A percentile compares a stretch with the other conserved stretches of the same genome.
Evolutionary conservation across 2,329 filamentous ascomycete genomes (phyloP).

Genomic region (Exutisphaerella laricina): DNA sequence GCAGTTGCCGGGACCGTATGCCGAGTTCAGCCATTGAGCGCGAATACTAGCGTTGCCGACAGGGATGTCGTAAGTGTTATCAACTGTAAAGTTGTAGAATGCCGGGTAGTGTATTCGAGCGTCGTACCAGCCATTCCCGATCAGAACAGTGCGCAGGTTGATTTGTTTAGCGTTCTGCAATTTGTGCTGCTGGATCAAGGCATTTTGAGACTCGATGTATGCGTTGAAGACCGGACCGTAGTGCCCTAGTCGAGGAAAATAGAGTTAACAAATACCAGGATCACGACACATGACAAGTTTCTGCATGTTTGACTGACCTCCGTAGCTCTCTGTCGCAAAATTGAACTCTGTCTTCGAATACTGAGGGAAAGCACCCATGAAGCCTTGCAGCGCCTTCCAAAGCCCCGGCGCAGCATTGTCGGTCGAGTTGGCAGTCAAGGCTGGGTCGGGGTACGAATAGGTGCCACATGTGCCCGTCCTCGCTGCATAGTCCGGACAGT

Average conservation of each 20-base stretch:
- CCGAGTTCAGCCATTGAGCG: conserved; percentile 50
- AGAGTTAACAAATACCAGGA: too few species aligned
- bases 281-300: too few species aligned
- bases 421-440: conserved; percentile 49
- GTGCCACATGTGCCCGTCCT: conserved; percentile 43
- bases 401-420: conserved; percentile 50
- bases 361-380: conserved; percentile 51
- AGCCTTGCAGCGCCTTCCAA: conserved; percentile 56
- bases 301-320: too few species aligned
- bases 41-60: conserved; percentile 41
- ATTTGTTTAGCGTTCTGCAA: neutral
- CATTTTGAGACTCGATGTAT: conserved; percentile 6
- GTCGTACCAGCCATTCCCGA: conserved; percentile 55
- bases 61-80: conserved; percentile 49
- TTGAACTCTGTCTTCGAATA: conserved; percentile 19
- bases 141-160: conserved; percentile 4
- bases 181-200: neutral
- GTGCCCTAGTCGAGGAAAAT: too few species aligned
- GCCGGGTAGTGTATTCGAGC: conserved; percentile 49
- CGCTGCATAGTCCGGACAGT: neutral
- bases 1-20: conserved; percentile 56
- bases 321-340: conserved; percentile 17
- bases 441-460: conserved; percentile 46
- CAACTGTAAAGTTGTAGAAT: conserved; percentile 52
- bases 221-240: conserved; percentile 12